Percentiles rank a stretch among this genome's conserved stretches.
phyloP scores from a whole-genome alignment of 2,329 filamentous ascomycete genomes.

The Stagonosporopsis chrysanthemi region DNA sequence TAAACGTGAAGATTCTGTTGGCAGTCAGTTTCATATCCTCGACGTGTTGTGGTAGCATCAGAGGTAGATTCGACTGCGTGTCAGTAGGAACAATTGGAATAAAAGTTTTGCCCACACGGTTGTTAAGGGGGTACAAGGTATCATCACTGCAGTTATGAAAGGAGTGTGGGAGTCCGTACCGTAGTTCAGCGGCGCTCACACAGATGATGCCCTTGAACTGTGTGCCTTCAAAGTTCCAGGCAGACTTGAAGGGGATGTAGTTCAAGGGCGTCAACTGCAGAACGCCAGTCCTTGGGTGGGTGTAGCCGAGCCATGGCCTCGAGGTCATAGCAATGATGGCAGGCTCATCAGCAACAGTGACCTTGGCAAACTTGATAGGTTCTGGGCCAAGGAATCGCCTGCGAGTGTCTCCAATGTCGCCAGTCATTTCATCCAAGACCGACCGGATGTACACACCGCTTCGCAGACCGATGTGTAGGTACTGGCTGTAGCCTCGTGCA shows the following conservation, averaged over 20 bases:
- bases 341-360: conserved; percentile 84
- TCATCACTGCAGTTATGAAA: conserved; percentile 66
- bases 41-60: not conserved
- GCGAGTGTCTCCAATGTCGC: conserved; percentile 91
- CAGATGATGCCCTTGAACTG: conserved; percentile 95
- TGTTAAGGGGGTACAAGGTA: conserved; percentile 57
- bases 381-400: conserved; percentile 94
- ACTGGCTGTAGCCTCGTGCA: conserved; percentile 85
- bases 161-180: conserved; percentile 64
- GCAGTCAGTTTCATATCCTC: conserved; percentile 18
- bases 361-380: conserved; percentile 86
- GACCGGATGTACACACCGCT: conserved; percentile 96
- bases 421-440: conserved; percentile 92
- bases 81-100: conserved; percentile 99
- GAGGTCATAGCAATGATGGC: conserved; percentile 91
- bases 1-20: conserved; percentile 83
- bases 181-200: conserved; percentile 85
- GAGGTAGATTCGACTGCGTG: conserved; percentile 34
- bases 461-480: conserved; percentile 93
- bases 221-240: conserved; percentile 95
- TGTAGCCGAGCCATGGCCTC: conserved; percentile 94
- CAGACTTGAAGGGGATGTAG: conserved; percentile 88
- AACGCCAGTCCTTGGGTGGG: conserved; percentile 82
- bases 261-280: conserved; percentile 93
- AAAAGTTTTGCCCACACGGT: conserved; percentile 59